Percentiles rank a stretch among this genome's conserved stretches.
These are phyloP conservation scores for Annulohypoxylon bovei DNA, from an alignment of 495 filamentous ascomycete genomes.

Conservation along the genomic window DNA sequence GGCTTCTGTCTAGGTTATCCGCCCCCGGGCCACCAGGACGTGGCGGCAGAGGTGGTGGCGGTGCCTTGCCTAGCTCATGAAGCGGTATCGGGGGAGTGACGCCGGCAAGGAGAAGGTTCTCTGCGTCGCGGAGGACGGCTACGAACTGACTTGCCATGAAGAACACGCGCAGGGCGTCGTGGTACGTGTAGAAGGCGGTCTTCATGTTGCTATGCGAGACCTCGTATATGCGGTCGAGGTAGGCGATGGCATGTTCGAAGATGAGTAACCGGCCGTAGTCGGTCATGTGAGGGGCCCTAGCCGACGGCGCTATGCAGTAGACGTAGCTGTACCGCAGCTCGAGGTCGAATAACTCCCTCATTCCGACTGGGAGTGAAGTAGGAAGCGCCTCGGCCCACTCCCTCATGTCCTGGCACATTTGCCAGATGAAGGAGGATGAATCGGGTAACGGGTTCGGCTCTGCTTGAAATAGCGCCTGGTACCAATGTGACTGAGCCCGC, in stretches of 20 bases:
- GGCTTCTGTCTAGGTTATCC: conserved; percentile 57
- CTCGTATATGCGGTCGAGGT: conserved; percentile 68
- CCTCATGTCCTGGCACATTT: conserved; percentile 69
- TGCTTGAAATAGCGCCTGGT: conserved; percentile 81
- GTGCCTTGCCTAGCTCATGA: conserved; percentile 46
- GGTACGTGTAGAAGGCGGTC: conserved; percentile 72
- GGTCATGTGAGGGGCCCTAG: conserved; percentile 68
- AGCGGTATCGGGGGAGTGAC: conserved; percentile 44
- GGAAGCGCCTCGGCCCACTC: conserved; percentile 74
- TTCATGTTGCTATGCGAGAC: conserved; percentile 62
- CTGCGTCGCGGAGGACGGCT: conserved; percentile 67
- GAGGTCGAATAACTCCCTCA: conserved; percentile 76
- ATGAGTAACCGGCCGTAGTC: conserved; percentile 77
- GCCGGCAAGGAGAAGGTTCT: conserved; percentile 58
- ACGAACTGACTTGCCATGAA: conserved; percentile 77
- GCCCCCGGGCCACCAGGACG: conserved; percentile 37
- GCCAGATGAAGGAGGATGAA: conserved; percentile 67
- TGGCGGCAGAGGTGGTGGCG: conserved; percentile 51
- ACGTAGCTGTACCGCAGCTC: conserved; percentile 87
- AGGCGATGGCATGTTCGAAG: conserved; percentile 83
- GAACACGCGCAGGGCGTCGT: conserved; percentile 76
- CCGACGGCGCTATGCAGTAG: conserved; percentile 80
- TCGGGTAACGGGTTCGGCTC: conserved; percentile 68
- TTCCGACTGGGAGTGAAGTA: conserved; percentile 62
- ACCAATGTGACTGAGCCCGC: conserved; percentile 80